A percentile compares a stretch with the other conserved stretches of the same genome.
phyloP scores from a whole-genome alignment of 2,329 filamentous ascomycete species.

The Monosporascus sp. region DNA sequence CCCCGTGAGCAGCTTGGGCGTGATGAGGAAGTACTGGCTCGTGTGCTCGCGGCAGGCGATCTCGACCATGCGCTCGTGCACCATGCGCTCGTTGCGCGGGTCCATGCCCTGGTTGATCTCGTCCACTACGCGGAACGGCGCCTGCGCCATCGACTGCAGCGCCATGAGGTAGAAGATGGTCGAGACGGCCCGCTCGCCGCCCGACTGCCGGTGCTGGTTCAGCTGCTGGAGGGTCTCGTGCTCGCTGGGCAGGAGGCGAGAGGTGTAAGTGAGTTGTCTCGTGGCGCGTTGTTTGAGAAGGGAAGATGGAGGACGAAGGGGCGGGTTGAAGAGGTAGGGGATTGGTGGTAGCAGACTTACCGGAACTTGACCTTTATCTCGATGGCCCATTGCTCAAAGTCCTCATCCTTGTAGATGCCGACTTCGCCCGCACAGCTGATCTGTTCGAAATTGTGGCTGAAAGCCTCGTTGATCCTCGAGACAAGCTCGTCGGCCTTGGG shows the following conservation, averaged over 20 bases:
- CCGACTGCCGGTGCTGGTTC: slow-evolving; percentile 89
- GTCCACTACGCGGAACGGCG: slow-evolving; percentile 95
- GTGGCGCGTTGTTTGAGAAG: not conserved
- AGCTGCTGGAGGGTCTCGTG: slow-evolving; percentile 79
- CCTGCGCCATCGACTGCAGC: slow-evolving; percentile 85
- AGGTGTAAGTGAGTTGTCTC: slow-evolving; percentile 14
- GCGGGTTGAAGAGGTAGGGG: not conserved
- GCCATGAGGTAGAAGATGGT: slow-evolving; percentile 99
- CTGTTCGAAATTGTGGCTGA: slow-evolving; percentile 87
- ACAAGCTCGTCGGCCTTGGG: slow-evolving; percentile 75
- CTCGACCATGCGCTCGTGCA: slow-evolving; percentile 96
- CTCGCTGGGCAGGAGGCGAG: slow-evolving; percentile 45
- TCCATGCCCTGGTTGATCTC: slow-evolving; percentile 99
- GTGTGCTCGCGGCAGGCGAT: slow-evolving; percentile 83
- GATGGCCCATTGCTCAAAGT: slow-evolving; percentile 92
- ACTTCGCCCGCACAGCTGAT: slow-evolving; percentile 95
- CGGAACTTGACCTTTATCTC: slow-evolving; percentile 95
- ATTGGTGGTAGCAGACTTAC: slow-evolving; percentile 38
- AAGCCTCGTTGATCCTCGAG: slow-evolving; percentile 78
- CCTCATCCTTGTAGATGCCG: slow-evolving; percentile 77
- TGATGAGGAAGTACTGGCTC: slow-evolving; percentile 94
- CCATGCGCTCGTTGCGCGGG: slow-evolving; percentile 94
- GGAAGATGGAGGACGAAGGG: not conserved
- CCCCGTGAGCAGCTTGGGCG: slow-evolving; percentile 84
- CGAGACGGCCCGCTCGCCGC: slow-evolving; percentile 90